Percentiles rank a stretch among this genome's conserved stretches.
Evolutionary conservation across 352 stramenopile species (phyloP).

Genomic region (Phytopythium delawarense): DNA sequence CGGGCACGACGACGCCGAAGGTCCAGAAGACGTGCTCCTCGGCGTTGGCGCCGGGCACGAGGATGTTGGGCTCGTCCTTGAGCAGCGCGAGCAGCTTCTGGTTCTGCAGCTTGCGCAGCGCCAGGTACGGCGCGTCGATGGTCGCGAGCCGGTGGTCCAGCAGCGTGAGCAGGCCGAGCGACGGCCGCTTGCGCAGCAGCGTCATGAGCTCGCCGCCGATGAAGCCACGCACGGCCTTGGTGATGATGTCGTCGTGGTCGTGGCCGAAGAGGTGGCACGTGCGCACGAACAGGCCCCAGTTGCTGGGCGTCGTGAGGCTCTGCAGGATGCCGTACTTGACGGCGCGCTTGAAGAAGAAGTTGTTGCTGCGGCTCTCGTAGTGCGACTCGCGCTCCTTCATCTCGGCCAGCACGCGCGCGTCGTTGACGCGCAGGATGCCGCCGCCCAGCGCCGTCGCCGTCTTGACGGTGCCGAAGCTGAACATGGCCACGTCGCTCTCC

Average conservation of each 20-base stretch:
- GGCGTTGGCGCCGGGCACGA: slow-evolving; percentile 52
- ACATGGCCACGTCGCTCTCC: slow-evolving; percentile 71
- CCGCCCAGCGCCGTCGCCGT: slow-evolving; percentile 77
- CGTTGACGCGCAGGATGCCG: slow-evolving; percentile 59
- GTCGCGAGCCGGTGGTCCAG: slow-evolving; percentile 58
- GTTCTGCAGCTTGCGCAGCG: slow-evolving; percentile 65
- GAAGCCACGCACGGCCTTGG: slow-evolving; percentile 74
- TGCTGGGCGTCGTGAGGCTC: slow-evolving; percentile 53
- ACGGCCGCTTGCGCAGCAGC: slow-evolving; percentile 67
- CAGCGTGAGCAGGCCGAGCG: slow-evolving; percentile 64
- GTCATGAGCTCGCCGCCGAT: slow-evolving; percentile 70
- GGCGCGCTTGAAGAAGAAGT: slow-evolving; percentile 69
- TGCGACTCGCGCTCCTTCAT: slow-evolving; percentile 66
- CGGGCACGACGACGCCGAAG: slow-evolving; percentile 67
- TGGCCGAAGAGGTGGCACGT: slow-evolving; percentile 48
- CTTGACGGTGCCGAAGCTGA: slow-evolving; percentile 88
- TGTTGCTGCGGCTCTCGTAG: slow-evolving; percentile 43
- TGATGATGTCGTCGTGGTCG: slow-evolving; percentile 77
- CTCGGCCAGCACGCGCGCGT: slow-evolving; percentile 43
- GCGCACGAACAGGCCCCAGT: slow-evolving; percentile 74
- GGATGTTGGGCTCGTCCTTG: slow-evolving; percentile 48
- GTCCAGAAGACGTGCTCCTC: slow-evolving; percentile 78
- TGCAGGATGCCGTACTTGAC: slow-evolving; percentile 76
- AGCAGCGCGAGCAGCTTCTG: slow-evolving; percentile 51
- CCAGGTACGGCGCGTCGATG: slow-evolving; percentile 65